Conservation (phyloP, 768 basidiomycete species). For the Boletus eberwhitei region DNA sequence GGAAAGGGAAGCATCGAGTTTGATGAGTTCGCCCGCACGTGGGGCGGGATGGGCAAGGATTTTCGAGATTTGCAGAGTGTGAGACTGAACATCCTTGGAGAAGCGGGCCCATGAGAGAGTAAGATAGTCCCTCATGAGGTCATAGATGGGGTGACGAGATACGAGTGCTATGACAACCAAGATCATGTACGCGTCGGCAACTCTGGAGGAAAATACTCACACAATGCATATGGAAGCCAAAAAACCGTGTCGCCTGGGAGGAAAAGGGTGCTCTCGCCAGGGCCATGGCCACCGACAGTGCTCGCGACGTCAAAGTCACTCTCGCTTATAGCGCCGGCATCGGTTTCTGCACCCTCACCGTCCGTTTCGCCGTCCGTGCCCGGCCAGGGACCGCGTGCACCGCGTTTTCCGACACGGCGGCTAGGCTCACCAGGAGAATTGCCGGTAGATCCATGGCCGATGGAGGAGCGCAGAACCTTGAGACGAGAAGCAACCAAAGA, state of each 20-base stretch:
- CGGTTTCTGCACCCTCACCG: slow-evolving; percentile 65
- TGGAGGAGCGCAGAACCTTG: slow-evolving; percentile 58
- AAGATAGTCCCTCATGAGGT: slow-evolving; percentile 92
- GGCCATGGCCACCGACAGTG: slow-evolving; percentile 68
- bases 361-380: slow-evolving; percentile 68
- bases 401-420: slow-evolving; percentile 57
- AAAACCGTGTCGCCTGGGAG: slow-evolving; percentile 88
- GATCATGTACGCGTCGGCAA: slow-evolving; percentile 7
- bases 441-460: slow-evolving; percentile 38
- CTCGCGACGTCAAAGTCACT: slow-evolving; percentile 85
- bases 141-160: slow-evolving; percentile 91
- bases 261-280: slow-evolving; percentile 86
- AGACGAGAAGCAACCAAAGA: slow-evolving; percentile 65
- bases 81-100: slow-evolving; percentile 90
- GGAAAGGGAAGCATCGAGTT: slow-evolving; percentile 76
- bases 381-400: slow-evolving; percentile 70
- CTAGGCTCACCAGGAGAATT: slow-evolving; percentile 50
- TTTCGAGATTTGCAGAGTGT: slow-evolving; percentile 86
- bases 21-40: slow-evolving; percentile 81
- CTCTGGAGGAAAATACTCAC: slow-evolving; percentile 42
- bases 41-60: slow-evolving; percentile 86
- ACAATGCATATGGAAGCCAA: slow-evolving; percentile 92
- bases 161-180: slow-evolving; percentile 59
- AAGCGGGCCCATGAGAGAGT: slow-evolving; percentile 95
- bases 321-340: slow-evolving; percentile 74